Percentiles rank a stretch among this genome's conserved stretches.
These are phyloP conservation scores for Phytophthora palmivora DNA, from an alignment of 352 stramenopile genomes.

Conservation along the genomic window DNA sequence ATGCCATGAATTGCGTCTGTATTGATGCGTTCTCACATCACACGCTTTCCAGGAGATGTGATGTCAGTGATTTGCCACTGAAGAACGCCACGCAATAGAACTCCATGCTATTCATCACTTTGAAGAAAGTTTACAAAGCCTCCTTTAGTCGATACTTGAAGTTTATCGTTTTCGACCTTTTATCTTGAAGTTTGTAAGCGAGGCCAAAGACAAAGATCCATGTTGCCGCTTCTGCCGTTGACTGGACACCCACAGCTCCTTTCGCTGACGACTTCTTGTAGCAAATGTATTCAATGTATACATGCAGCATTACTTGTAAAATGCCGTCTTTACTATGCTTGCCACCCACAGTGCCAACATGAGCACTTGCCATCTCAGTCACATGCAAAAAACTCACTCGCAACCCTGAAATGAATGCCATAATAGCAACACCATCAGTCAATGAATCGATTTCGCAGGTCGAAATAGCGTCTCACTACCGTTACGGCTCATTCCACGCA, in stretches of 20 bases:
- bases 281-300: too few relatives aligned
- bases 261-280: neutral
- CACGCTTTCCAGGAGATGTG: constrained; percentile 1
- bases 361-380: too few relatives aligned
- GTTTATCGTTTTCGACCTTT: constrained; percentile 14
- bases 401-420: too few relatives aligned
- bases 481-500: neutral
- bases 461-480: neutral
- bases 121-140: too few relatives aligned
- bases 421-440: too few relatives aligned
- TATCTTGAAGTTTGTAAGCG: constrained; percentile 8
- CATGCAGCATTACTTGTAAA: too few relatives aligned
- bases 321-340: too few relatives aligned
- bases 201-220: neutral
- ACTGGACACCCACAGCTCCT: too few relatives aligned
- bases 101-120: neutral
- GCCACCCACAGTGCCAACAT: too few relatives aligned
- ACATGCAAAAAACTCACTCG: too few relatives aligned
- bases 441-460: too few relatives aligned
- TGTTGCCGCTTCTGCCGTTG: neutral
- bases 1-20: neutral
- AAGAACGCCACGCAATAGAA: too few relatives aligned
- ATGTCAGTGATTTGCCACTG: neutral
- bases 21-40: neutral
- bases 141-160: constrained; percentile 16